A percentile compares a stretch with the other conserved stretches of the same genome.
phyloP scores from a whole-genome alignment of 352 stramenopile genomes.

The Globisporangium nodosum region DNA sequence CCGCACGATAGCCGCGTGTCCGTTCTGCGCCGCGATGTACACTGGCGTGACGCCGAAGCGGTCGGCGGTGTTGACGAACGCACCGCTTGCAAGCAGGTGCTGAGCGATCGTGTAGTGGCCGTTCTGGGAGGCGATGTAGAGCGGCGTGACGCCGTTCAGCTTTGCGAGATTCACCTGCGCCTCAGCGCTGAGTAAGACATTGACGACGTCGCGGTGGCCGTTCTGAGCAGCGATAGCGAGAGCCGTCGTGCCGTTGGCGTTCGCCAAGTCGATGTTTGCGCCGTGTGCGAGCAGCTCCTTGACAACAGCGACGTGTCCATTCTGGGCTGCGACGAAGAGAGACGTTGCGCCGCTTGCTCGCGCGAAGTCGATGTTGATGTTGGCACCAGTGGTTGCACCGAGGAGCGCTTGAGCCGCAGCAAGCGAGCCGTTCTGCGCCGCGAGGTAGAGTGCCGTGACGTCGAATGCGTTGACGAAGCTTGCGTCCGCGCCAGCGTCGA shows the following conservation, averaged over 20 bases:
- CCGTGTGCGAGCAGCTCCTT: constrained; percentile 1
- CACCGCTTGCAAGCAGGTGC: constrained; percentile 4
- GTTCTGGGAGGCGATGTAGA: constrained; percentile 12
- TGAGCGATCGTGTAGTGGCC: not conserved
- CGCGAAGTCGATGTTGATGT: constrained; percentile 2
- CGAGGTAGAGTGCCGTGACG: constrained; percentile 2
- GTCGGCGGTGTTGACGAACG: constrained; percentile 7
- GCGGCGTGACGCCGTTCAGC: constrained; percentile 3
- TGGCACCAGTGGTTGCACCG: not conserved
- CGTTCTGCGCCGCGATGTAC: constrained; percentile 13
- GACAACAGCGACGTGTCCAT: constrained; percentile 8
- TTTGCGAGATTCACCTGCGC: constrained; percentile 8
- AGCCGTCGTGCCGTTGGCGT: constrained; percentile 5
- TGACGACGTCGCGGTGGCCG: constrained; percentile 6
- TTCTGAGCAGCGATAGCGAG: constrained; percentile 11
- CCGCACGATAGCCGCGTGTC: constrained; percentile 2
- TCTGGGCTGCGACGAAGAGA: constrained; percentile 10
- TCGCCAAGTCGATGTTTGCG: not conserved
- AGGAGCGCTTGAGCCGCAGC: constrained; percentile 2
- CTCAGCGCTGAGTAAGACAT: not conserved
- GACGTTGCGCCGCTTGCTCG: constrained; percentile 5
- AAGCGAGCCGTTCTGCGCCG: constrained; percentile 7
- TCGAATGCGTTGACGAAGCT: not conserved
- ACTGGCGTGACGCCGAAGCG: constrained; percentile 9
- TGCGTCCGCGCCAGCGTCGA: not conserved